These are phyloP conservation scores for Trichoderma asperelloides DNA, from an alignment of 495 filamentous ascomycete genomes.

Conservation along the genomic window DNA sequence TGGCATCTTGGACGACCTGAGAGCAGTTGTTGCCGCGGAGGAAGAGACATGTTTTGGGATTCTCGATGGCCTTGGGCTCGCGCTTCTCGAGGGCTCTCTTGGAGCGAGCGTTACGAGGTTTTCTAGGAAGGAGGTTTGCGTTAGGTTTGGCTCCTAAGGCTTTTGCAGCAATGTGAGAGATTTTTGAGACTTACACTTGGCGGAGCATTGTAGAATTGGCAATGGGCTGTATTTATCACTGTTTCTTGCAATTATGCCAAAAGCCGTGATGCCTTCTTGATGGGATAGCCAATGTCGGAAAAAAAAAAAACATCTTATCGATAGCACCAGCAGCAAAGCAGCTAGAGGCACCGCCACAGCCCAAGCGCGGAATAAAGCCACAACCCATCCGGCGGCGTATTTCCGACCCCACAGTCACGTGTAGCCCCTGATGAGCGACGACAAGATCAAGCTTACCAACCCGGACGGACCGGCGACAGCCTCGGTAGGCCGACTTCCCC, in stretches of 20 bases:
- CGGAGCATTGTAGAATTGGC: conserved; percentile 22
- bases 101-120: conserved; percentile 88
- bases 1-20: conserved; percentile 64
- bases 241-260: neutral
- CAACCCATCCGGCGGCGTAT: neutral
- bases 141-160: neutral
- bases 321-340: neutral
- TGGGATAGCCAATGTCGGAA: neutral
- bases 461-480: conserved; percentile 5
- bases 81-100: conserved; percentile 87
- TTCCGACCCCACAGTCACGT: conserved; percentile 8
- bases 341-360: neutral
- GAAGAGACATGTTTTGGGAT: conserved; percentile 77
- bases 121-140: conserved; percentile 37
- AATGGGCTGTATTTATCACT: neutral
- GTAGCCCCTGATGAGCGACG: conserved; percentile 1
- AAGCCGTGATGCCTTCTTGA: neutral
- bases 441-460: neutral
- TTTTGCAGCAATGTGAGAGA: neutral
- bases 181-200: conserved; percentile 21
- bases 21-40: conserved; percentile 77
- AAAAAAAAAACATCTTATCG: conserved; percentile 10
- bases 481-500: neutral
- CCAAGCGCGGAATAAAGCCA: neutral
- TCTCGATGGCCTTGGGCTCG: conserved; percentile 79